These are phyloP conservation scores for Boletus huronensis DNA, from an alignment of 768 basidiomycete genomes.

Conservation along the genomic window DNA sequence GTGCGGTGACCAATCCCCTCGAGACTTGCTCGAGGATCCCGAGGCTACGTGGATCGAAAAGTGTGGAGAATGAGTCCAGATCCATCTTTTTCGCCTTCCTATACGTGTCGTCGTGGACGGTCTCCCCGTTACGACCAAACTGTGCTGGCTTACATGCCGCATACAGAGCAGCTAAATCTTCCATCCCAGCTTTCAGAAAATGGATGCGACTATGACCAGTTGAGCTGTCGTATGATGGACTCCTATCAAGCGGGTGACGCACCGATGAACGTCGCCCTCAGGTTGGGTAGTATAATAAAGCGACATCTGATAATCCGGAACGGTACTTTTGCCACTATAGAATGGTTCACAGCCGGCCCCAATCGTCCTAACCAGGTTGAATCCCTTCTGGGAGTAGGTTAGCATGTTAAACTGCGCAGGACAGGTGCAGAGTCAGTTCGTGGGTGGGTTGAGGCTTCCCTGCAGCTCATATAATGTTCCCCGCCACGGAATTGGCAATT, in stretches of 20 bases:
- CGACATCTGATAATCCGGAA: not conserved
- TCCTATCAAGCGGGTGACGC: not conserved
- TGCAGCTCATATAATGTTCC: not conserved
- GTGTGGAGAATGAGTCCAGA: constrained; percentile 27
- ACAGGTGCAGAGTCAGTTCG: not conserved
- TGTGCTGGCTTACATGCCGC: not conserved
- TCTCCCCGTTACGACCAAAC: not conserved
- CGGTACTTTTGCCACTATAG: not conserved
- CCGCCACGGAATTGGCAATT: not conserved
- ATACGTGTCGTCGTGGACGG: not conserved
- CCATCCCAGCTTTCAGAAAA: not conserved
- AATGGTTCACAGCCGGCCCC: not conserved
- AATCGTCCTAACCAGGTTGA: not conserved
- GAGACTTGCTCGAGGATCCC: not conserved
- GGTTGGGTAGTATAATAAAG: not conserved
- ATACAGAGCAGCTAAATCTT: not conserved
- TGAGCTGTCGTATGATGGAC: not conserved
- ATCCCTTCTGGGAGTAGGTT: not conserved
- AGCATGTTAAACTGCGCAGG: not conserved
- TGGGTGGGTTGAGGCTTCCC: not conserved
- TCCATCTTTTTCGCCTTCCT: constrained; percentile 25
- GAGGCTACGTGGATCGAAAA: not conserved
- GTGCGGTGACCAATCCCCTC: not conserved
- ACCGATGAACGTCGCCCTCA: not conserved
- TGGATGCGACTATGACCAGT: not conserved